These are phyloP conservation scores for Kuraishia hungarica DNA, from an alignment of 805 yeast species.

Conservation along the genomic window DNA sequence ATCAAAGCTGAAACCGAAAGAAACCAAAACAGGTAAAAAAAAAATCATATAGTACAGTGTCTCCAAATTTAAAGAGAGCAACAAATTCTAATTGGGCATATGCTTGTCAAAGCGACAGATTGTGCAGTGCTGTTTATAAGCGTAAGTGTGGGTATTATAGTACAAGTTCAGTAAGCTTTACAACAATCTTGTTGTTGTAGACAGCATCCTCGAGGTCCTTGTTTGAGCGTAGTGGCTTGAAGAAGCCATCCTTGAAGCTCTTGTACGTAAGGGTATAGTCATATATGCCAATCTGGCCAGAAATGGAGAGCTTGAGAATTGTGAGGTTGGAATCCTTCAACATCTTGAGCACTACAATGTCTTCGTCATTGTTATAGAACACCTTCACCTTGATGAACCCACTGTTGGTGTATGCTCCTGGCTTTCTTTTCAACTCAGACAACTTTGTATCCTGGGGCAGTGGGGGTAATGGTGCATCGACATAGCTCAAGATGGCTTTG, in stretches of 20 bases:
- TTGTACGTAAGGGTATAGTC: slow-evolving; percentile 10
- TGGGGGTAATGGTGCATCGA: background rate
- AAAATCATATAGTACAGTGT: too few species aligned
- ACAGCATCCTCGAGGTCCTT: slow-evolving; percentile 9
- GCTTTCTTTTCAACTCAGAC: background rate
- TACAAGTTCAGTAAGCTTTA: slow-evolving; percentile 7
- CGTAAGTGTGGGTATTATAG: background rate
- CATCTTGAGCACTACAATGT: slow-evolving; percentile 9
- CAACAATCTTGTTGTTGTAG: slow-evolving; percentile 6
- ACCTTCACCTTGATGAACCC: background rate
- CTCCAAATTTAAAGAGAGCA: too few species aligned
- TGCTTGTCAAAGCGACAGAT: background rate
- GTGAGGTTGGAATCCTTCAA: slow-evolving; percentile 7
- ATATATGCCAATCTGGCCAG: slow-evolving; percentile 5
- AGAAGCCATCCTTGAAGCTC: slow-evolving; percentile 9
- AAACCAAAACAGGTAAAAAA: too few species aligned
- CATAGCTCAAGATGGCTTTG: background rate
- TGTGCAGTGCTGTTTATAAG: background rate
- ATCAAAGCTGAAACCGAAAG: background rate
- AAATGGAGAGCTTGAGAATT: slow-evolving; percentile 6
- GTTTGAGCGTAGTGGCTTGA: slow-evolving; percentile 10
- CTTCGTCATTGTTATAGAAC: slow-evolving; percentile 2
- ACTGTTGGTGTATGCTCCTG: background rate
- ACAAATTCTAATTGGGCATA: background rate
- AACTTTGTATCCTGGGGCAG: background rate